A percentile compares a stretch with the other conserved stretches of the same genome.
These are phyloP conservation scores for Rhodotorula kratochvilovae DNA, from an alignment of 768 basidiomycete species.

Conservation along the genomic window DNA sequence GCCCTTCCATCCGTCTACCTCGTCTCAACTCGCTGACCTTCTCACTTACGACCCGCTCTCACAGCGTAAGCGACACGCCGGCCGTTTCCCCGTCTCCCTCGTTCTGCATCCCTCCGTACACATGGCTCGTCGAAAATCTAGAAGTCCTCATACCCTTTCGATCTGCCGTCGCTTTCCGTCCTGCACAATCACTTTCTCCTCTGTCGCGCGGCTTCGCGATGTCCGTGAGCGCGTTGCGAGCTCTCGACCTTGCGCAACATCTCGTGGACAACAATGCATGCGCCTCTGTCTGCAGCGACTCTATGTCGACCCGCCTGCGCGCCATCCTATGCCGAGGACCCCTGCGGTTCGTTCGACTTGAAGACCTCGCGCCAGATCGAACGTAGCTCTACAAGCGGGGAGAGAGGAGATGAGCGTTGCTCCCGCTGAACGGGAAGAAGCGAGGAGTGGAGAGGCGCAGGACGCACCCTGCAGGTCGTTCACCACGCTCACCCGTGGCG, in stretches of 20 bases:
- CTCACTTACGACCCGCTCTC: not conserved
- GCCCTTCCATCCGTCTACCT: not conserved
- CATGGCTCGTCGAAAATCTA: not conserved
- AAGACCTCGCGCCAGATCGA: slow-evolving; percentile 9
- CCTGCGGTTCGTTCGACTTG: not conserved
- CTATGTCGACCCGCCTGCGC: no score
- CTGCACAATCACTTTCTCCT: not conserved
- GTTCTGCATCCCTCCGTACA: not conserved
- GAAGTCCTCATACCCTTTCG: not conserved
- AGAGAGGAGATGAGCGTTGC: rapidly evolving
- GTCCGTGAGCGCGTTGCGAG: no score
- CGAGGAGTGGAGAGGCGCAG: no score
- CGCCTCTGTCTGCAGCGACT: no score
- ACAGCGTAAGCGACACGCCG: not conserved
- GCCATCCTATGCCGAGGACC: no score
- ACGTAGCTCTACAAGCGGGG: not conserved
- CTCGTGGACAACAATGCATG: not conserved
- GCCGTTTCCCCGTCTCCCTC: not conserved
- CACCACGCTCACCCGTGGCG: slow-evolving; percentile 28
- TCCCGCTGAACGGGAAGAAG: not conserved
- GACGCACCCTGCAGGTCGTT: slow-evolving; percentile 25
- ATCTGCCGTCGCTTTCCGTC: no score
- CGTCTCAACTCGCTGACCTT: no score
- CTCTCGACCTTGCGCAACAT: no score
- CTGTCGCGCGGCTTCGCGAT: not conserved